Evolutionary conservation across 2,329 filamentous ascomycete species (phyloP).

Genomic region (Didymella segeticola): DNA sequence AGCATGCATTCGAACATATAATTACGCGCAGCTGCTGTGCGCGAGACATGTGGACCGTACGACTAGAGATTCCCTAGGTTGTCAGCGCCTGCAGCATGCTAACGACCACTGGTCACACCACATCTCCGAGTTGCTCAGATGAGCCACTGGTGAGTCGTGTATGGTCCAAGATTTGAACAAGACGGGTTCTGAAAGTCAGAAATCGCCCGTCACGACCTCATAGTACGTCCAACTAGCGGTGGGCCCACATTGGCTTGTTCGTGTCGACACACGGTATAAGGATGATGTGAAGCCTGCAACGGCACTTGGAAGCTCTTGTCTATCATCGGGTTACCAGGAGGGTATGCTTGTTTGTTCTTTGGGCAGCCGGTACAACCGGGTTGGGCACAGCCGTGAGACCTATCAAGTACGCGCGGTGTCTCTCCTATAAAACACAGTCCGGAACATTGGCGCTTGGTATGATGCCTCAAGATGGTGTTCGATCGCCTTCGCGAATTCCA

Average conservation of each 20-base stretch:
- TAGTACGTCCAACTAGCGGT: too few species aligned
- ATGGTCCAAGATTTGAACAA: background rate
- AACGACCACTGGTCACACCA: background rate
- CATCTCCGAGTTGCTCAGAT: background rate
- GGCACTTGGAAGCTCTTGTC: background rate
- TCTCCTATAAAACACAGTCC: background rate
- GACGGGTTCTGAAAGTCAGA: background rate
- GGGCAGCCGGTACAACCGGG: conserved; percentile 1
- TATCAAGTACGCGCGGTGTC: background rate
- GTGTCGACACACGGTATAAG: background rate
- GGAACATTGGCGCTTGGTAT: conserved; percentile 3
- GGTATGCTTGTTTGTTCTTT: background rate
- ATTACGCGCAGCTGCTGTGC: conserved; percentile 8
- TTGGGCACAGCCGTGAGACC: conserved; percentile 5
- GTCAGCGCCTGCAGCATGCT: conserved; percentile 1
- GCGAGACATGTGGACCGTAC: conserved; percentile 1
- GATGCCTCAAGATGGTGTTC: background rate
- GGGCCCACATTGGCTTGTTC: too few species aligned
- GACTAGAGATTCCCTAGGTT: background rate
- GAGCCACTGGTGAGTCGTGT: background rate
- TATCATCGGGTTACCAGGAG: too few species aligned
- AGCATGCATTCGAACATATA: background rate
- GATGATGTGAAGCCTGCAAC: background rate
- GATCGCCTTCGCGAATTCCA: conserved; percentile 3
- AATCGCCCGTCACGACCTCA: too few species aligned